Evolutionary conservation across 768 basidiomycete species (phyloP).

Genomic region (Tulasnella sp.): DNA sequence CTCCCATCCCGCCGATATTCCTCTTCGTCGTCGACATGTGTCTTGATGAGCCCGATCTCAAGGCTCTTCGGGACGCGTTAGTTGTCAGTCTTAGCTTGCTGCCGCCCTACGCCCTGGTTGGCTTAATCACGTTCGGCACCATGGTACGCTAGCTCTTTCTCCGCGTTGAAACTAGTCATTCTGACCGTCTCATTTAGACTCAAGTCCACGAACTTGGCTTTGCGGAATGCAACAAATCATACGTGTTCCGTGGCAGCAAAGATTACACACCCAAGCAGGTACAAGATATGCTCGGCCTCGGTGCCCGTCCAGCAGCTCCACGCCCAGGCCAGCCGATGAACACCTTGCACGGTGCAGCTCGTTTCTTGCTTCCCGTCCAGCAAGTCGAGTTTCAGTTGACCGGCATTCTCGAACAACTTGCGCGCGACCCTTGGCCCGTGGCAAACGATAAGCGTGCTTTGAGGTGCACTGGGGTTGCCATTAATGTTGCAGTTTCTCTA

Average conservation of each 20-base stretch:
- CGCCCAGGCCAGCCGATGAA: conserved; percentile 68
- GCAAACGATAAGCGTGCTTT: conserved; percentile 88
- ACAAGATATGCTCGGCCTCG: conserved; percentile 93
- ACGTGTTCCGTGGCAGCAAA: conserved; percentile 97
- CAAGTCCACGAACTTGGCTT: conserved; percentile 99
- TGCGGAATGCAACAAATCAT: conserved; percentile 91
- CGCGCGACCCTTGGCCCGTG: conserved; percentile 95
- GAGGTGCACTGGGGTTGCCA: conserved; percentile 89
- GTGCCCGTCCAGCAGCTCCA: conserved; percentile 71
- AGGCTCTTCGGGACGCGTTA: conserved; percentile 89
- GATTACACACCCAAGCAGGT: conserved; percentile 96
- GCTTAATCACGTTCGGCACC: conserved; percentile 92
- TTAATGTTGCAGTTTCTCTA: conserved; percentile 87
- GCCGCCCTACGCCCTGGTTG: conserved; percentile 90
- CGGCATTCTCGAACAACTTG: conserved; percentile 77
- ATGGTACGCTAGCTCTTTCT: conserved; percentile 55
- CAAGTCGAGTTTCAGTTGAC: conserved; percentile 97
- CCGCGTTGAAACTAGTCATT: background rate
- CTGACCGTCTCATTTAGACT: conserved; percentile 43
- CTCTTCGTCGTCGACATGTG: conserved; percentile 97
- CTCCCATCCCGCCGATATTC: conserved; percentile 91
- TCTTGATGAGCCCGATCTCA: conserved; percentile 89
- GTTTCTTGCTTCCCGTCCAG: conserved; percentile 85
- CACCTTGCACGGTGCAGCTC: conserved; percentile 66
- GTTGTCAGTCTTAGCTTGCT: conserved; percentile 89